Evolutionary conservation across 257 asterid genomes (phyloP).

Genomic region (Capsicum chinense): DNA sequence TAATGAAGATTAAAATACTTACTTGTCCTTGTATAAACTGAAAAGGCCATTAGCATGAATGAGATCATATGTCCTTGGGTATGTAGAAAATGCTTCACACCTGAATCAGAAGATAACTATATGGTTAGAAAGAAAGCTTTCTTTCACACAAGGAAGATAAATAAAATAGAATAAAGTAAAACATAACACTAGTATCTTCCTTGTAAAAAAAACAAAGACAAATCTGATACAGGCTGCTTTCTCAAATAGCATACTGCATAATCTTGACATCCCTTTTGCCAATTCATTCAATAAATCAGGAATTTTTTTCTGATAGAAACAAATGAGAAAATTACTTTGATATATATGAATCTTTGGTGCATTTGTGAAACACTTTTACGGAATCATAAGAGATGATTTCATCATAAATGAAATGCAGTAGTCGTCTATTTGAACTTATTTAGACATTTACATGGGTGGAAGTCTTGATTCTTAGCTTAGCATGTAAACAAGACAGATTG

Average conservation of each 20-base stretch:
- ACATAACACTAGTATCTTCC: background rate
- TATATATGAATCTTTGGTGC: background rate
- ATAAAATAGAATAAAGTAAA: background rate
- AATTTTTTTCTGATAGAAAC: background rate
- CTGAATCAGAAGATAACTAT: slow-evolving; percentile 38
- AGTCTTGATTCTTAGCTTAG: background rate
- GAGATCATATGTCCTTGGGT: slow-evolving; percentile 94
- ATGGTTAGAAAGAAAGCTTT: background rate
- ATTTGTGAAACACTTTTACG: background rate
- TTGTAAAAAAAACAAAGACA: background rate
- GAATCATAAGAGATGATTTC: background rate
- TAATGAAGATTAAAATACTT: slow-evolving; percentile 40
- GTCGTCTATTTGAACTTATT: background rate
- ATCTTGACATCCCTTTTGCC: background rate
- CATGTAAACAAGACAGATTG: background rate
- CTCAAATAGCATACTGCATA: background rate
- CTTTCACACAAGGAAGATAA: background rate
- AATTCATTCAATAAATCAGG: background rate
- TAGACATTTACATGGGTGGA: background rate
- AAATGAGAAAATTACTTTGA: background rate
- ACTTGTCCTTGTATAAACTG: slow-evolving; percentile 87
- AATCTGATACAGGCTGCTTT: background rate
- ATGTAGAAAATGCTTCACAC: slow-evolving; percentile 97
- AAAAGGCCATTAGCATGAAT: slow-evolving; percentile 90
- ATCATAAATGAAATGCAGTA: background rate